Conservation (phyloP, 331 rosid species). For the Cydonia oblonga region DNA sequence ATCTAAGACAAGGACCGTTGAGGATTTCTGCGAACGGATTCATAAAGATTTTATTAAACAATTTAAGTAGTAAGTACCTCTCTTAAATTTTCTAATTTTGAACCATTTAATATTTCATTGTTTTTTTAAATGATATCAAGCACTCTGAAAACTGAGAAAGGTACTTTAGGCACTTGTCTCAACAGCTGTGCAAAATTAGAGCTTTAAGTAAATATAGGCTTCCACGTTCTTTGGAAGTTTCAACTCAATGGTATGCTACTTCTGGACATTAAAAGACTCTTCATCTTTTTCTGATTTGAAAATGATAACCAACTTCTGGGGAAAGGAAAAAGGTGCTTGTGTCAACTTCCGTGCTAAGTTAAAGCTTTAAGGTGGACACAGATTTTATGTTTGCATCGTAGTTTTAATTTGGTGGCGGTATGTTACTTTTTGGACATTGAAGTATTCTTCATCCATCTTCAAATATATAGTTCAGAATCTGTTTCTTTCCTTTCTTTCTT, state of each 20-base stretch:
- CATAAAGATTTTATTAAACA: slow-evolving; percentile 94
- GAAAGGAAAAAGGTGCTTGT: background rate
- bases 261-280: background rate
- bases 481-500: no score
- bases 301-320: background rate
- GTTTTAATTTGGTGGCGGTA: background rate
- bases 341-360: background rate
- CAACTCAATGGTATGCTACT: background rate
- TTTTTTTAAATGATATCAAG: background rate
- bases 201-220: background rate
- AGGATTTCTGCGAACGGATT: slow-evolving; percentile 81
- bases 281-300: background rate
- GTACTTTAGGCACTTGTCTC: background rate
- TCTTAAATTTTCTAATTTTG: slow-evolving; percentile 1
- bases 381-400: background rate
- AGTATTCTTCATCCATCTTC: background rate
- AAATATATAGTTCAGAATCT: no score
- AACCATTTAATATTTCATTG: background rate
- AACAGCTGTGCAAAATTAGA: background rate
- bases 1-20: slow-evolving; percentile 74
- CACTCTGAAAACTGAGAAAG: background rate
- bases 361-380: background rate
- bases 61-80: slow-evolving; percentile 70
- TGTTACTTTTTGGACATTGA: background rate
- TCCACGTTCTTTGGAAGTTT: background rate